phyloP scores from a whole-genome alignment of 108 stramenopile species.

The Skeletonema tropicum region DNA sequence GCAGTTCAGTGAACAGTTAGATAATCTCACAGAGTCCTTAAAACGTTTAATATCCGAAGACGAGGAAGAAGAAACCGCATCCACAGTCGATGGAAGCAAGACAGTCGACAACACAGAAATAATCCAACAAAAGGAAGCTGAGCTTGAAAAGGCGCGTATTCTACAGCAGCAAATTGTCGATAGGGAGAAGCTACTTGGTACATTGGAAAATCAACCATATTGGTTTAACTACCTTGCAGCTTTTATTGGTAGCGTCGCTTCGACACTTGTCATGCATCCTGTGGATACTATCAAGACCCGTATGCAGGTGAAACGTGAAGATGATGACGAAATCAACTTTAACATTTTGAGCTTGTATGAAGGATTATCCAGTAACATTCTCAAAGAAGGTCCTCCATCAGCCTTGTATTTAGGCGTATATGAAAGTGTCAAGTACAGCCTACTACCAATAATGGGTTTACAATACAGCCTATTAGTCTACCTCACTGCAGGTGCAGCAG shows the following conservation, averaged over 20 bases:
- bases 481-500: slow-evolving; percentile 43
- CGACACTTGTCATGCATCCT: slow-evolving; percentile 52
- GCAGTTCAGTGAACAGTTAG: slow-evolving; percentile 23
- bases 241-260: slow-evolving; percentile 23
- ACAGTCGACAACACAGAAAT: no score
- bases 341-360: slow-evolving; percentile 16
- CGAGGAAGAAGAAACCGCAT: slow-evolving; percentile 5
- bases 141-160: slow-evolving; percentile 10
- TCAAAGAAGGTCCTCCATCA: slow-evolving; percentile 54
- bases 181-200: slow-evolving; percentile 10
- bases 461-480: slow-evolving; percentile 35
- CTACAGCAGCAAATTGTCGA: slow-evolving; percentile 14
- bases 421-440: slow-evolving; percentile 33
- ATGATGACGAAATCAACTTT: not conserved
- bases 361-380: slow-evolving; percentile 24
- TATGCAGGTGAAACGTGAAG: slow-evolving; percentile 30
- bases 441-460: slow-evolving; percentile 7
- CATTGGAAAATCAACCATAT: slow-evolving; percentile 35
- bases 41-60: slow-evolving; percentile 1
- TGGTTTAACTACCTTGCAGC: slow-evolving; percentile 53
- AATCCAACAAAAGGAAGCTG: not conserved
- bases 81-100: no score
- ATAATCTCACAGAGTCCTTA: slow-evolving; percentile 15
- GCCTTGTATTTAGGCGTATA: slow-evolving; percentile 50
- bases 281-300: slow-evolving; percentile 53